phyloP scores from a whole-genome alignment of 805 yeast genomes.

The Candida yuanshanica region DNA sequence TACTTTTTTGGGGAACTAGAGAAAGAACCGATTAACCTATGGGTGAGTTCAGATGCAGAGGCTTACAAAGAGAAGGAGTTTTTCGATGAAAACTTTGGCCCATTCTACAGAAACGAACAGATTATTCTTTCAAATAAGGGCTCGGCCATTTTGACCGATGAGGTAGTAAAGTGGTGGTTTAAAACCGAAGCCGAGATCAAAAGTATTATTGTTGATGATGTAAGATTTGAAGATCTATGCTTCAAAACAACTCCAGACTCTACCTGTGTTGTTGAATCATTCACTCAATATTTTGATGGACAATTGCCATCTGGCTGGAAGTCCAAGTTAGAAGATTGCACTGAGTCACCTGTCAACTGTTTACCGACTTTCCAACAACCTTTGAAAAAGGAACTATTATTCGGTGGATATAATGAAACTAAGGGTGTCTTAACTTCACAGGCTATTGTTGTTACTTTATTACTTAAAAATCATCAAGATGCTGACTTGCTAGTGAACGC shows the following conservation, averaged over 20 bases:
- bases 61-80: constrained; percentile 61
- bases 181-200: constrained; percentile 59
- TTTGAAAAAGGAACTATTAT: constrained; percentile 60
- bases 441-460: constrained; percentile 73
- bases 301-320: constrained; percentile 56
- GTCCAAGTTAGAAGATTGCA: constrained; percentile 48
- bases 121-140: constrained; percentile 56
- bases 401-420: constrained; percentile 46
- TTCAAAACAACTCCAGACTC: constrained; percentile 74
- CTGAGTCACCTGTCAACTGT: constrained; percentile 81
- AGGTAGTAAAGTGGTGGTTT: constrained; percentile 82
- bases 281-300: constrained; percentile 83
- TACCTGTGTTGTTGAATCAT: constrained; percentile 77
- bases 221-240: constrained; percentile 60
- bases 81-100: constrained; percentile 82
- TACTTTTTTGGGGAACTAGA: constrained; percentile 53
- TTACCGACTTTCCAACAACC: constrained; percentile 92
- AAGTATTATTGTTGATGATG: constrained; percentile 26
- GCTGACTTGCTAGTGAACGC: constrained; percentile 34
- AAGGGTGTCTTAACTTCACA: constrained; percentile 47
- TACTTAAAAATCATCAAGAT: constrained; percentile 47
- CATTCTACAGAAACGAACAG: constrained; percentile 87
- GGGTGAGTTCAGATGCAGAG: constrained; percentile 81
- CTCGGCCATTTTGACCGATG: constrained; percentile 68
- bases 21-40: constrained; percentile 71